Base-by-base conservation (phyloP, 2,329 filamentous ascomycete species). In the Talaromyces sp. region DNA sequence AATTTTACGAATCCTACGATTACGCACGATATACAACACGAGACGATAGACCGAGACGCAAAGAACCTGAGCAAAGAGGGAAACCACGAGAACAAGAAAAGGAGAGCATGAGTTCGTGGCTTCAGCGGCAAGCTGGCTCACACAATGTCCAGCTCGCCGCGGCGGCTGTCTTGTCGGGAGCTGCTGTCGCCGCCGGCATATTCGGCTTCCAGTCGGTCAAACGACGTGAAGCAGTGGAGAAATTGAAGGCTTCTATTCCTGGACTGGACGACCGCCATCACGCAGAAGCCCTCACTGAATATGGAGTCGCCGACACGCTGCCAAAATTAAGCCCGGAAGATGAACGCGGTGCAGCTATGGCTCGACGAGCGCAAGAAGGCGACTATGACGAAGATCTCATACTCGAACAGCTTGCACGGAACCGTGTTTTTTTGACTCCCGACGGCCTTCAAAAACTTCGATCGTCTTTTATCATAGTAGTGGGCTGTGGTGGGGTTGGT, bases 401-500 rank as follows among this genome's bases (percentile, higher is more conserved):
- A 60, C 83, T 96, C 53, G 94, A 99, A 77, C 94, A 99, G 74
- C 84, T 99, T 12, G 92, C 93, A 1, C 88, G 94, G 55, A 97
- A 97, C 73, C 85, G 90, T 58, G 92, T 94, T 31, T 99, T 99
- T 71, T 85, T 99, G 11, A 91, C 85, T 14, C 87, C 93, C 31
- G 87, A 87, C 8, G 94, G 94, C 0, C 83, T 99, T 11, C 79
- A 81, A 17, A 91, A 89, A 70, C 83, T 99, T 31, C 89, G 93
- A 12, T 81, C 83, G 53, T 85, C 93, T 1, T 96, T 95, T 69
- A 85, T 99, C 53, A 83, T 97, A 43, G 85, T 99, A 1, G 92
- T 99, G 11, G 94, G 94, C 3, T 93, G 92, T 66, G 94, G 94
- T 64, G 94, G 94, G 48, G 94, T 99, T 5, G 94, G 94, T 52